Evolutionary conservation across 1,284 basidiomycete species (phyloP).

Genomic region (Butyriboletus appendiculatus): DNA sequence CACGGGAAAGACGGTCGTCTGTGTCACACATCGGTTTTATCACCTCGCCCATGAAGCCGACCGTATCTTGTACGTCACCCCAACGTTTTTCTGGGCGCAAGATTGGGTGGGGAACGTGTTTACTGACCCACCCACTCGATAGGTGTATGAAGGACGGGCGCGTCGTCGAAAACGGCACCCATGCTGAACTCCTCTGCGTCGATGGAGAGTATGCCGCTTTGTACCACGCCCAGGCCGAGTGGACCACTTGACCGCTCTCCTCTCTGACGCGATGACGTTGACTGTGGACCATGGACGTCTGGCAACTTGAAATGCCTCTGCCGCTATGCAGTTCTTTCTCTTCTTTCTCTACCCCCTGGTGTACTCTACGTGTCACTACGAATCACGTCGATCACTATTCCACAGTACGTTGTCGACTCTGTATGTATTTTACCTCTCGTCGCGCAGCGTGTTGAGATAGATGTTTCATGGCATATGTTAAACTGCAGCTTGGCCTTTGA

Average conservation of each 20-base stretch:
- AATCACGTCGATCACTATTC: too few relatives aligned
- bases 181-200: constrained; percentile 47
- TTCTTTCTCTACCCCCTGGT: not conserved
- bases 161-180: constrained; percentile 55
- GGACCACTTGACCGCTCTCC: not conserved
- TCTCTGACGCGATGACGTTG: too few relatives aligned
- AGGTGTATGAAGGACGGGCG: constrained; percentile 64
- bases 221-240: constrained; percentile 51
- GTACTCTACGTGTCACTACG: too few relatives aligned
- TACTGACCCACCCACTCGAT: not conserved
- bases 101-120: not conserved
- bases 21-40: constrained; percentile 69
- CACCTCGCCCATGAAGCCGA: constrained; percentile 63
- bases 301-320: too few relatives aligned
- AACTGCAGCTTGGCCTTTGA: too few relatives aligned
- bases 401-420: too few relatives aligned
- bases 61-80: constrained; percentile 51
- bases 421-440: too few relatives aligned
- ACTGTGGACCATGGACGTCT: too few relatives aligned
- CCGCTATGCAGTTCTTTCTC: not conserved
- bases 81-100: not conserved
- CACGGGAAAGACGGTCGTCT: constrained; percentile 62
- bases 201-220: constrained; percentile 54
- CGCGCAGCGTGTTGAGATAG: too few relatives aligned
- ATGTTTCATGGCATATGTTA: too few relatives aligned